phyloP scores from a whole-genome alignment of 1,284 basidiomycete species.

The Austroboletus niveus region DNA sequence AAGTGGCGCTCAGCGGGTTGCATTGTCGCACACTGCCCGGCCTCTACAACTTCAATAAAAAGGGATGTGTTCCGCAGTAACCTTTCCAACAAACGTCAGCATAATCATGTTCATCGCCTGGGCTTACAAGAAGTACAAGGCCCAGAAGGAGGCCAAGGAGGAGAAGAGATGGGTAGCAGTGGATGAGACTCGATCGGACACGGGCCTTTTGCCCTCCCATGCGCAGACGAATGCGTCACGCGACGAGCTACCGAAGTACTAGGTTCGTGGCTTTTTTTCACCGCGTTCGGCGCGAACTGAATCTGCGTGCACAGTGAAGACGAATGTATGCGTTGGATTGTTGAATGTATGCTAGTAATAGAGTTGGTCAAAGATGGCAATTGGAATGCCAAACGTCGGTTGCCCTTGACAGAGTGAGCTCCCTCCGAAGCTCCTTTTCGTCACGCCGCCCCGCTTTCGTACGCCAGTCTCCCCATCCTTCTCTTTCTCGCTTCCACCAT shows the following conservation, averaged over 20 bases:
- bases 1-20: too few species aligned
- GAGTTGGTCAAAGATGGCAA: conserved; percentile 4
- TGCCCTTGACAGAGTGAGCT: not conserved
- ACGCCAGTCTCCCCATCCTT: not conserved
- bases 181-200: not conserved
- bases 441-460: not conserved
- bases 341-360: too few species aligned
- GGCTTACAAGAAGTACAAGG: conserved; percentile 31
- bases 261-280: conserved; percentile 10
- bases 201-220: not conserved
- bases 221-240: not conserved
- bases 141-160: conserved; percentile 20
- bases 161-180: conserved; percentile 6
- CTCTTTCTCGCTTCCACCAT: conserved; percentile 3
- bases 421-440: conserved; percentile 6
- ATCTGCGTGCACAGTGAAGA: too few species aligned
- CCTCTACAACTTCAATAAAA: too few species aligned
- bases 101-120: conserved; percentile 15
- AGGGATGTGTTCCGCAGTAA: too few species aligned
- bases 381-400: conserved; percentile 19
- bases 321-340: too few species aligned
- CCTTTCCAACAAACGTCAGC: not conserved
- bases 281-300: not conserved
- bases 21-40: too few species aligned
- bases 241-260: conserved; percentile 6